Conservation (phyloP, 345 rosid species). For the Salix udensis region DNA sequence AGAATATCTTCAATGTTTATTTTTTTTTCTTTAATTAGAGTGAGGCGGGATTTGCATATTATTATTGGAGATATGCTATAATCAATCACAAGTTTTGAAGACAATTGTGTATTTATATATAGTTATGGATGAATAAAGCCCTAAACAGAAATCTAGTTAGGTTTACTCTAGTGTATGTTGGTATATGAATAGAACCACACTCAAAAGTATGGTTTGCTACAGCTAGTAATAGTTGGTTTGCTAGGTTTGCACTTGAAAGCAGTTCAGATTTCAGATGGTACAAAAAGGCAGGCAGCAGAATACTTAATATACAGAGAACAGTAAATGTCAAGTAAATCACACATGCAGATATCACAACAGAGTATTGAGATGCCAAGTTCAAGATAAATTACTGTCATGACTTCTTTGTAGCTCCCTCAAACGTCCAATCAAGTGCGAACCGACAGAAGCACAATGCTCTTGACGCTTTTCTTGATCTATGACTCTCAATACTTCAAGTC, state of each 20-base stretch:
- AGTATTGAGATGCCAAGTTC: conserved; percentile 5
- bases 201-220: not conserved
- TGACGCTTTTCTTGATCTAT: conserved; percentile 88
- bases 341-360: not conserved
- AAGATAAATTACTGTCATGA: conserved; percentile 57
- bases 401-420: conserved; percentile 61
- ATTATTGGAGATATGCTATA: too few species aligned
- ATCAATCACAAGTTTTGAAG: too few species aligned
- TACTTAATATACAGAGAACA: not conserved
- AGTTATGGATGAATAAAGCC: not conserved
- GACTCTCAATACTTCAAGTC: conserved; percentile 86
- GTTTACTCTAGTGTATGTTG: not conserved
- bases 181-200: not conserved
- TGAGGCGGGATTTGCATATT: too few species aligned
- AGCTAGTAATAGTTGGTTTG: not conserved
- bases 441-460: conserved; percentile 71
- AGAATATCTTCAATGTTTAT: too few species aligned
- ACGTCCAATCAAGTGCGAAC: conserved; percentile 69
- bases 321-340: not conserved
- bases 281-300: not conserved
- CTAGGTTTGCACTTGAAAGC: not conserved
- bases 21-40: too few species aligned
- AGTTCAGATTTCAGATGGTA: not conserved
- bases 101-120: too few species aligned
- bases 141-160: not conserved